These are phyloP conservation scores for Heteromeles arbutifolia DNA, from an alignment of 306 rosid genomes.

Conservation along the genomic window DNA sequence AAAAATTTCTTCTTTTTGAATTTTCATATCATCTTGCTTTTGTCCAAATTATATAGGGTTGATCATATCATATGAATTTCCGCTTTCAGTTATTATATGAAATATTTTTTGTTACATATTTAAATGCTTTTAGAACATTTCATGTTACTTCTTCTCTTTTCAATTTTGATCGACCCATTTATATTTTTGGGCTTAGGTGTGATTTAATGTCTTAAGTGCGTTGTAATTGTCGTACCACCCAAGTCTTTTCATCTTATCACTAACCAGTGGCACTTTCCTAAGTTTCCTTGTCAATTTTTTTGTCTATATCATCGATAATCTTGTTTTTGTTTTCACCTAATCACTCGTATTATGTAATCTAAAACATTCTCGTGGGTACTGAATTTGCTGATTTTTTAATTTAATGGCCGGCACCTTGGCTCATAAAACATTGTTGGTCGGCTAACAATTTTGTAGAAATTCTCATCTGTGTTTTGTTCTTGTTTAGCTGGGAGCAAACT, in stretches of 20 bases:
- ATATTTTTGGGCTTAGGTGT: too few species aligned
- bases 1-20: too few species aligned
- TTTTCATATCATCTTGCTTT: background rate
- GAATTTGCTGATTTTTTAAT: background rate
- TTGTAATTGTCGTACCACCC: background rate
- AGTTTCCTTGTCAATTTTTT: background rate
- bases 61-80: background rate
- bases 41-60: background rate
- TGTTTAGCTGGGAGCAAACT: too few species aligned
- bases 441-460: background rate
- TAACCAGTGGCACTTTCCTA: background rate
- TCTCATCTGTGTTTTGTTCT: background rate
- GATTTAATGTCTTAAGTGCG: background rate
- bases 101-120: too few species aligned
- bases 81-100: too few species aligned
- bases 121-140: too few species aligned
- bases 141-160: too few species aligned
- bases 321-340: background rate
- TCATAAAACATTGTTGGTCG: background rate
- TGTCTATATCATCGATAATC: background rate
- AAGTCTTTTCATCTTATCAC: background rate
- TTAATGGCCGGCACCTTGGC: background rate
- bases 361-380: background rate
- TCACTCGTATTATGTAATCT: background rate
- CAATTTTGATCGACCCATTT: too few species aligned